A percentile compares a stretch with the other conserved stretches of the same genome.
These are phyloP conservation scores for Eremochloa ophiuroides DNA, from an alignment of 176 grass and related monocot genomes.

Conservation along the genomic window DNA sequence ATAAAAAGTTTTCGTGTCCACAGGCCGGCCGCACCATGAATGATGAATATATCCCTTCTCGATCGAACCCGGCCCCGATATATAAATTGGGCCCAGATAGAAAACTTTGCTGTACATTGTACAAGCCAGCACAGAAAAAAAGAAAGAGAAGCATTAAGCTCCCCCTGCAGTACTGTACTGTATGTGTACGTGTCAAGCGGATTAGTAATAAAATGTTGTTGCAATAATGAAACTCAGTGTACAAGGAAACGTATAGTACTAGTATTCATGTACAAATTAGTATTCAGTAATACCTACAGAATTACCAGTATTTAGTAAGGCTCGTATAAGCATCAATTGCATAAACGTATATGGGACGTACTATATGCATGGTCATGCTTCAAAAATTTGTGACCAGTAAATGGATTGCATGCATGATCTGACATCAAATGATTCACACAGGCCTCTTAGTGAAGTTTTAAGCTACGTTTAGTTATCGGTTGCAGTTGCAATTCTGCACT, in stretches of 20 bases:
- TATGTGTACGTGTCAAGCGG: background rate
- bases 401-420: background rate
- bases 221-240: background rate
- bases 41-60: background rate
- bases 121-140: background rate
- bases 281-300: no score
- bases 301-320: no score
- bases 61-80: background rate
- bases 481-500: no score
- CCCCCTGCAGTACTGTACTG: background rate
- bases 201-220: background rate
- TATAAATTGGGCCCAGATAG: background rate
- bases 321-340: background rate
- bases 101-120: background rate
- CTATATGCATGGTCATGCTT: background rate
- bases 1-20: conserved; percentile 27
- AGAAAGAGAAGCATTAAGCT: background rate
- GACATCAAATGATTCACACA: background rate
- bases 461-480: no score
- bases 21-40: conserved; percentile 23
- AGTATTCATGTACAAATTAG: background rate
- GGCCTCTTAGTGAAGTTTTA: no score
- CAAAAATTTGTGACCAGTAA: background rate
- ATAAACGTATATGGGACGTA: background rate
- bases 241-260: background rate